A percentile compares a stretch with the other conserved stretches of the same genome.
These are phyloP conservation scores for Bruguiera parviflora DNA, from an alignment of 345 rosid species.

Conservation along the genomic window DNA sequence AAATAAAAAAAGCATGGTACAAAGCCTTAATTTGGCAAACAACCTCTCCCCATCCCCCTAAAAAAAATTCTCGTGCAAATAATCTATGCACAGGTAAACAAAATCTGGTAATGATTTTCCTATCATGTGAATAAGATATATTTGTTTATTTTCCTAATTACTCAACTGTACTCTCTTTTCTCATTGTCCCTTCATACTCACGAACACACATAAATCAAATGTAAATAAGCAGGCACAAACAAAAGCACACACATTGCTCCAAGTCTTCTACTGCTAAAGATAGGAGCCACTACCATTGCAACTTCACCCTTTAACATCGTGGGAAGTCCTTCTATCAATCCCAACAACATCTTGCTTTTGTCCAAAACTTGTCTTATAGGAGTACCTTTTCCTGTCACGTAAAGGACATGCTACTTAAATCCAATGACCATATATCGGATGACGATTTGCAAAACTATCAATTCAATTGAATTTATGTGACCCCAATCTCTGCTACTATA, in stretches of 20 bases:
- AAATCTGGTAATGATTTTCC: too few relatives aligned
- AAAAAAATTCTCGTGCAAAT: too few relatives aligned
- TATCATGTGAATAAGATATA: too few relatives aligned
- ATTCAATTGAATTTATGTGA: conserved; percentile 4
- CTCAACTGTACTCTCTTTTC: too few relatives aligned
- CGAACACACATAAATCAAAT: not conserved
- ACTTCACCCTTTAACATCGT: conserved; percentile 95
- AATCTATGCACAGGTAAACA: too few relatives aligned
- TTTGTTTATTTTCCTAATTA: too few relatives aligned
- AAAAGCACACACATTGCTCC: not conserved
- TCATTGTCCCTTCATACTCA: not conserved
- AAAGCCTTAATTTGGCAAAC: not conserved
- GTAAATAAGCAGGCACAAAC: not conserved
- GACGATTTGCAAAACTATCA: not conserved
- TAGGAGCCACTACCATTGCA: conserved; percentile 60
- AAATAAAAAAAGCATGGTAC: conserved; percentile 1
- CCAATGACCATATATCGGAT: conserved; percentile 5
- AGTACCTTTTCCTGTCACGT: conserved; percentile 63
- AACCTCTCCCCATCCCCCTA: too few relatives aligned
- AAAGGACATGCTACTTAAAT: conserved; percentile 12
- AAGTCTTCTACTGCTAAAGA: conserved; percentile 1
- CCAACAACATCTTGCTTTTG: conserved; percentile 83
- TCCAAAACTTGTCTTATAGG: conserved; percentile 76
- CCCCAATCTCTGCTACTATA: not conserved
- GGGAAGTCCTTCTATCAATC: conserved; percentile 86